Evolutionary conservation across 2,329 filamentous ascomycete genomes (phyloP), one percentile per base, ranked within the genome.

Genomic region (Coniochaeta sp.): DNA sequence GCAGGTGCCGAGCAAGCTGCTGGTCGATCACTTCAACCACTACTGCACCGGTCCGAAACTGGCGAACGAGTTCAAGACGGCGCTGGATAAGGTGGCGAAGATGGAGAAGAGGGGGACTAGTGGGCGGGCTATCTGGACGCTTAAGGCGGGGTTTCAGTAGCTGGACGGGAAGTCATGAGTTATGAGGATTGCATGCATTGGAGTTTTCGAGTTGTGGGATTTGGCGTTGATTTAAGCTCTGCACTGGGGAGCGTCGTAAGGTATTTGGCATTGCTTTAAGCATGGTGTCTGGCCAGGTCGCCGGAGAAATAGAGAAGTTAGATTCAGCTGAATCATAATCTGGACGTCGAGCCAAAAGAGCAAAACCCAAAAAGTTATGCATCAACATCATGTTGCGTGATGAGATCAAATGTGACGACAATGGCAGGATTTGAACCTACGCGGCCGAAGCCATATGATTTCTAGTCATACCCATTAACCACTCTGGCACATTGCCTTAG

Each of bases 11-110:
- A 91, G 87, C 38, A 90, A 95, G 71, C 85, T 90, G 75, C 70
- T 96, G 42, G 87, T 96, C 22, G 88, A 95, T 62, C 90, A 96
- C 62, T 97, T 96, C 67, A 89, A 91, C 67, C 81, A 82, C 13
- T 87, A 84, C 61, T 95, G 90, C 63, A 80, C 78, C 20, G 87
- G 82, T 40, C 69, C 77, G 24, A 79, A 82, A 55, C 80, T 88
- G 55, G 86, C 85, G 49, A 80, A 82, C 16, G 86, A 91, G 65
- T 97, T 97, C 65, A 92, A 91, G 69, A 77, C 81, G 60, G 90
- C 90, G 59, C 71, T 97, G 51, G 84, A 87, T 59, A 76, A 76
- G 55, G 86, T 96, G 61, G 92, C 92, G 1, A 79, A 74, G 51
- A 68, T 95, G 65, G 81, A 89, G 62, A 77, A 81, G 64, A 66